Evolutionary conservation across 768 basidiomycete genomes (phyloP).

Genomic region (Tricholoma sp.): DNA sequence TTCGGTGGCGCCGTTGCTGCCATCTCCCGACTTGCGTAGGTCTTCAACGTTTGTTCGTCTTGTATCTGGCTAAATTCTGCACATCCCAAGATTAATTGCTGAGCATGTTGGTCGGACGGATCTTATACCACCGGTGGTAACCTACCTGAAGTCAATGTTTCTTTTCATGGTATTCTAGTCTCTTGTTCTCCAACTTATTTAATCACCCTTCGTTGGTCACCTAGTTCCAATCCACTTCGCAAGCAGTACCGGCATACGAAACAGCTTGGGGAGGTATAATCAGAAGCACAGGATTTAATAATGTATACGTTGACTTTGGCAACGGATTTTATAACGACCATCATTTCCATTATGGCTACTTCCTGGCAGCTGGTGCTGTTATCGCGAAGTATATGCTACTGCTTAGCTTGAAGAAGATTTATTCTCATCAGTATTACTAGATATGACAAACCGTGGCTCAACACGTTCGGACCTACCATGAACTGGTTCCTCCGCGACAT

Average conservation of each 20-base stretch:
- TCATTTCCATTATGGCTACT: conserved; percentile 32
- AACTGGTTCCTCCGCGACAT: conserved; percentile 28
- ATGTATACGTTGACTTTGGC: conserved; percentile 26
- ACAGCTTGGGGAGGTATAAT: conserved; percentile 32
- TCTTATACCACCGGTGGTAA: conserved; percentile 21
- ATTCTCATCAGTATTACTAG: conserved; percentile 5
- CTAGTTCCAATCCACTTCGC: conserved; percentile 15
- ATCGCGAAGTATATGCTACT: conserved; percentile 22
- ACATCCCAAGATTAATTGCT: conserved; percentile 21
- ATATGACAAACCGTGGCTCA: conserved; percentile 22
- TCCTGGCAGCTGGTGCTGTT: conserved; percentile 25
- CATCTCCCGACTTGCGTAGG: conserved; percentile 26
- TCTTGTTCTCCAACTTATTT: not conserved
- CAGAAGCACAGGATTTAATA: conserved; percentile 23
- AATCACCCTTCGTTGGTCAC: not conserved
- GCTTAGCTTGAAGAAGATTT: not conserved
- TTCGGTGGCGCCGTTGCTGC: conserved; percentile 25
- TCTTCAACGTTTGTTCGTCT: not conserved
- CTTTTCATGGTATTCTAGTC: conserved; percentile 18
- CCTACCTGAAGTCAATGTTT: conserved; percentile 20
- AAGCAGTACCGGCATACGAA: conserved; percentile 25
- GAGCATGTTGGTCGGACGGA: conserved; percentile 27
- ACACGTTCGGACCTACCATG: conserved; percentile 19
- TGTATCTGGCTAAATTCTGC: not conserved
- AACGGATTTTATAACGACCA: conserved; percentile 33